A percentile compares a stretch with the other conserved stretches of the same genome.
phyloP scores from a whole-genome alignment of 2,329 filamentous ascomycete genomes.

The Aureobasidium sp. region DNA sequence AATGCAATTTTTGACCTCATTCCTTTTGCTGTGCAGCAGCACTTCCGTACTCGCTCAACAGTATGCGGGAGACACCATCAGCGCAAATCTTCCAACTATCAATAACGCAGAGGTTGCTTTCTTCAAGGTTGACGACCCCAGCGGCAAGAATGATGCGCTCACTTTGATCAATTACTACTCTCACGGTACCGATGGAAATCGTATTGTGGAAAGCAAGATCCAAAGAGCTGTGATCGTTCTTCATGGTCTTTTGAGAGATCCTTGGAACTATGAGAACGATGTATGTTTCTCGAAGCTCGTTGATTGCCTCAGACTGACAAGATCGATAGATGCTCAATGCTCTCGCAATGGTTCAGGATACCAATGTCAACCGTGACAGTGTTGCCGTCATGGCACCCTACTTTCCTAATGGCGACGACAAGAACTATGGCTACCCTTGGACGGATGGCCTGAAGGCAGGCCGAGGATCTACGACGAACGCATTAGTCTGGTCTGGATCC shows the following conservation, averaged over 20 bases:
- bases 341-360: conserved; percentile 21
- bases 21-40: not conserved
- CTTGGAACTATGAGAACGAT: conserved; percentile 25
- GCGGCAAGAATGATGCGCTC: conserved; percentile 19
- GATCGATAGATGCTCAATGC: conserved; percentile 21
- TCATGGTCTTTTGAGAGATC: conserved; percentile 27
- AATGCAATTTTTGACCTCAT: not conserved
- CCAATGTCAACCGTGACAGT: conserved; percentile 22
- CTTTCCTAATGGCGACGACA: conserved; percentile 29
- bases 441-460: conserved; percentile 18
- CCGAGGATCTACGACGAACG: conserved; percentile 24
- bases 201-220: conserved; percentile 20
- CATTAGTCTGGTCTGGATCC: conserved; percentile 27
- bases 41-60: conserved; percentile 20
- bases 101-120: conserved; percentile 26
- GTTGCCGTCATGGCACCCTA: conserved; percentile 27
- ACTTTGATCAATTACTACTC: conserved; percentile 30
- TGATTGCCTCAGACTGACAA: not conserved
- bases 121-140: conserved; percentile 24
- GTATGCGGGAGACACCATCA: conserved; percentile 24
- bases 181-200: conserved; percentile 21
- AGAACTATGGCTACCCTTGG: conserved; percentile 27
- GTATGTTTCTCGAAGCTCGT: not conserved
- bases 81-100: conserved; percentile 22
- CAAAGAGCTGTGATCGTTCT: conserved; percentile 28